Conservation (phyloP, 345 rosid genomes). For the Ceriops zippeliana region DNA sequence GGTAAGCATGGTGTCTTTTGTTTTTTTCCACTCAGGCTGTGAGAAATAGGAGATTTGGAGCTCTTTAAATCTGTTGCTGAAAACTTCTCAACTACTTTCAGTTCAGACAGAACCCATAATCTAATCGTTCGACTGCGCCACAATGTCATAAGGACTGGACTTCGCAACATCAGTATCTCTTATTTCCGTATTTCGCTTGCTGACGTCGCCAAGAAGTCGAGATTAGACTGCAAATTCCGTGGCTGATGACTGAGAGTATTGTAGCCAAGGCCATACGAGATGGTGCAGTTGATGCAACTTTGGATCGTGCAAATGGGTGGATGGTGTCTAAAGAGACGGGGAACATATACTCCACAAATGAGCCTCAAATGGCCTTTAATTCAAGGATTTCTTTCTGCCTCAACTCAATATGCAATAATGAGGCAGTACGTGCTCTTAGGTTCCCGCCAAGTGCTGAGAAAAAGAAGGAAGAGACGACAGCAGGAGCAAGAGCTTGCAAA, state of each 20-base stretch:
- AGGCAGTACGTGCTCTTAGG: constrained; percentile 67
- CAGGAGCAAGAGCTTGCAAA: constrained; percentile 87
- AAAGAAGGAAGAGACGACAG: constrained; percentile 78
- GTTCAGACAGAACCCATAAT: constrained; percentile 56
- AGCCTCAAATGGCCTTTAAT: constrained; percentile 84
- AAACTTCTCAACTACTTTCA: constrained; percentile 58
- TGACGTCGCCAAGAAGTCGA: constrained; percentile 61
- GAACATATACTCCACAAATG: constrained; percentile 79
- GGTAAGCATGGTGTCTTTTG: not conserved
- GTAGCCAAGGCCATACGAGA: constrained; percentile 82
- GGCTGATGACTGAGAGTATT: constrained; percentile 76
- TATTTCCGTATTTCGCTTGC: constrained; percentile 66
- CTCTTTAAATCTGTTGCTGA: constrained; percentile 69
- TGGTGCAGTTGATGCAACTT: constrained; percentile 79
- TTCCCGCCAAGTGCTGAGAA: constrained; percentile 79
- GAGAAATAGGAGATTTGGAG: constrained; percentile 81
- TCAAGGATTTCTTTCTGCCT: constrained; percentile 83
- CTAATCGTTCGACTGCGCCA: constrained; percentile 70
- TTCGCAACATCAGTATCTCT: constrained; percentile 73
- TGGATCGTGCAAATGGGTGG: constrained; percentile 64
- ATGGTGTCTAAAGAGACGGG: constrained; percentile 86
- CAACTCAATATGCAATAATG: constrained; percentile 90
- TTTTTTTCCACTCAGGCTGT: constrained; percentile 51
- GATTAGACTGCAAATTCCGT: constrained; percentile 53
- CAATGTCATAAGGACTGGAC: constrained; percentile 80